Percentiles rank a stretch among this genome's conserved stretches.
phyloP scores from a whole-genome alignment of 257 asterid genomes.

The Nicotiana noctiflora region DNA sequence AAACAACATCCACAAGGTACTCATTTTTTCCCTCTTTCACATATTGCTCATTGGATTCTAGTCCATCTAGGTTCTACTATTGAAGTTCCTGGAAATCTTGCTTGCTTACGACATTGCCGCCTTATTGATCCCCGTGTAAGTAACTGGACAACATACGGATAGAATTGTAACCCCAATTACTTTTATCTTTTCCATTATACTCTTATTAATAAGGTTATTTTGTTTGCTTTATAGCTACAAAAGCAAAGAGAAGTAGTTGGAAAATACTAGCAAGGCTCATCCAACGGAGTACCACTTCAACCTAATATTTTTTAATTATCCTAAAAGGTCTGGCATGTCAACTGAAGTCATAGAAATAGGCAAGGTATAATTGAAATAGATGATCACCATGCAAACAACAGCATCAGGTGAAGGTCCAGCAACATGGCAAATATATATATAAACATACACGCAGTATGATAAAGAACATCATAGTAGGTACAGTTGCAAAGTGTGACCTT shows the following conservation, averaged over 20 bases:
- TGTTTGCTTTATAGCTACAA: neutral
- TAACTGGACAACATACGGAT: neutral
- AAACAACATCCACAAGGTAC: neutral
- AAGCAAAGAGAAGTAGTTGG: neutral
- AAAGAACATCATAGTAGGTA: neutral
- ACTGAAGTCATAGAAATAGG: neutral
- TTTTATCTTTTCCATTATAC: neutral
- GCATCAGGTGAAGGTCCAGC: neutral
- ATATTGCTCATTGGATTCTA: neutral
- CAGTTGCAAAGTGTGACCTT: conserved; percentile 33
- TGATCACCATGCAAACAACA: neutral
- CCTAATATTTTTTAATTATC: neutral
- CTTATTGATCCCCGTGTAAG: neutral
- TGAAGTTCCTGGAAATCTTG: neutral
- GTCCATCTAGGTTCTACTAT: neutral
- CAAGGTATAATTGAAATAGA: neutral
- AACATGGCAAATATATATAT: neutral
- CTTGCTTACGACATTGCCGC: neutral
- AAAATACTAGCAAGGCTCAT: neutral
- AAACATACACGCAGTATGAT: neutral
- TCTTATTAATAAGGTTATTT: neutral
- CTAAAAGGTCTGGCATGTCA: neutral
- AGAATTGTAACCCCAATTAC: neutral
- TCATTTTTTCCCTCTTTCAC: no score
- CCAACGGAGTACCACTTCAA: neutral